Evolutionary conservation across 2,329 filamentous ascomycete species (phyloP), one percentile per base, ranked within the genome.

Genomic region (Claviceps humidiphila): DNA sequence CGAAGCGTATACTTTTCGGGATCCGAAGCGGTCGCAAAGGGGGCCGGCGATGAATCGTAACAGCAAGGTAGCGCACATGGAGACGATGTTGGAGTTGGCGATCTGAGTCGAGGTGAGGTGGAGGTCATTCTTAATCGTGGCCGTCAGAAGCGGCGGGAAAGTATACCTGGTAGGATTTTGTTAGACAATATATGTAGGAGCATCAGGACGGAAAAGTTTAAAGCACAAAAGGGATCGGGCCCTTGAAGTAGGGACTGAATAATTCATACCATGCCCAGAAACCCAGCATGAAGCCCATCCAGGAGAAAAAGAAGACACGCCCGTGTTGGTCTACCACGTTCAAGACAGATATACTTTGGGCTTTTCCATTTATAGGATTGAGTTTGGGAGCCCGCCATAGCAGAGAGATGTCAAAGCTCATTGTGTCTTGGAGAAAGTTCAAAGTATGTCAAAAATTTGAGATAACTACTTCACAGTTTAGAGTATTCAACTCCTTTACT

Each of bases 31-130:
- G 68, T 96, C 90, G 66, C 90, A 95, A n/a, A 87, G 74, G 14
- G 89, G 87, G 0, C 90, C 89, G 51, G 86, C 82, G 50, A 89
- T 67, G 44, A 89, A 74, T 53, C 90, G 85, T 39, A 95, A 80
- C 37, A 95, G 68, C 16, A 95, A 73, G 0, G 79, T 82, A 51
- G 59, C 85, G 51, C 76, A 71, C 4, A 95, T 74, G 5, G 89
- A 89, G 53, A 93, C 78, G 55, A 95, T 91, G 68, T 95, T 95
- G 40, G 89, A 95, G 70, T 95, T 96, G 59, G 85, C 81, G 51
- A 95, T 75, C 65, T 95, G 77, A 38, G 73, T 72, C 26, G 82
- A 73, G 11, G 77, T 83, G 60, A 95, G 80, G 50, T 81, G 65
- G 38, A 95, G 77, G 63, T 95, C 88, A 57, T 82, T 74, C 64